Percentiles rank a stretch among this genome's conserved stretches.
Evolutionary conservation across 345 rosid genomes (phyloP).

Genomic region (Citrus cavaleriei): DNA sequence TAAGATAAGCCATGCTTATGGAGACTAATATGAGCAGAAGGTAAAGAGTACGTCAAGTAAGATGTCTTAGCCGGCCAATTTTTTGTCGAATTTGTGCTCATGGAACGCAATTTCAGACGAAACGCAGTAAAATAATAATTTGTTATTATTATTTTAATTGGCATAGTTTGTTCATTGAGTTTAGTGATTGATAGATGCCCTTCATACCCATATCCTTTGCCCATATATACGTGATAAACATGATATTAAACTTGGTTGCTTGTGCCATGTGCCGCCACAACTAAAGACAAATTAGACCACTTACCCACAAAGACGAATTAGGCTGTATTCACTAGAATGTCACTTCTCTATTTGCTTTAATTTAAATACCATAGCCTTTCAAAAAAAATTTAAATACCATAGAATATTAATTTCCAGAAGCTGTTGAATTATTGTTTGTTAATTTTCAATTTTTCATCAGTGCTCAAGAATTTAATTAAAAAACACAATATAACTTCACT

Average conservation of each 20-base stretch:
- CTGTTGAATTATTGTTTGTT: neutral
- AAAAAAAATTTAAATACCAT: neutral
- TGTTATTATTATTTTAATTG: neutral
- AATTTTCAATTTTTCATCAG: neutral
- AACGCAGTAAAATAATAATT: constrained; percentile 2
- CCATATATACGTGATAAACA: neutral
- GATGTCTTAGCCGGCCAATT: constrained; percentile 65
- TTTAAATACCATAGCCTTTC: neutral
- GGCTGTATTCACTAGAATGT: constrained; percentile 6
- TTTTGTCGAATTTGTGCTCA: constrained; percentile 44
- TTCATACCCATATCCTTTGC: constrained; percentile 25
- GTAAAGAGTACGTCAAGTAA: constrained; percentile 46
- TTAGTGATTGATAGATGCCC: constrained; percentile 36
- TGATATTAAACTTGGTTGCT: constrained; percentile 22
- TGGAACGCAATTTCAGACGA: constrained; percentile 28
- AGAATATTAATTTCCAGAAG: neutral
- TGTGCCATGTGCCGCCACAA: constrained; percentile 33
- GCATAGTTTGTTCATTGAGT: constrained; percentile 8
- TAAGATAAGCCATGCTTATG: neutral
- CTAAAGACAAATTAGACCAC: constrained; percentile 47
- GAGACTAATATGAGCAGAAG: constrained; percentile 6
- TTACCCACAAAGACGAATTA: constrained; percentile 18
- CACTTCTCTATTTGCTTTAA: neutral
- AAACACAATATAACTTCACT: too few relatives aligned
- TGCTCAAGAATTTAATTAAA: neutral